A percentile compares a stretch with the other conserved stretches of the same genome.
Evolutionary conservation across 306 rosid species (phyloP).

Genomic region (Fragaria nilgerrensis): DNA sequence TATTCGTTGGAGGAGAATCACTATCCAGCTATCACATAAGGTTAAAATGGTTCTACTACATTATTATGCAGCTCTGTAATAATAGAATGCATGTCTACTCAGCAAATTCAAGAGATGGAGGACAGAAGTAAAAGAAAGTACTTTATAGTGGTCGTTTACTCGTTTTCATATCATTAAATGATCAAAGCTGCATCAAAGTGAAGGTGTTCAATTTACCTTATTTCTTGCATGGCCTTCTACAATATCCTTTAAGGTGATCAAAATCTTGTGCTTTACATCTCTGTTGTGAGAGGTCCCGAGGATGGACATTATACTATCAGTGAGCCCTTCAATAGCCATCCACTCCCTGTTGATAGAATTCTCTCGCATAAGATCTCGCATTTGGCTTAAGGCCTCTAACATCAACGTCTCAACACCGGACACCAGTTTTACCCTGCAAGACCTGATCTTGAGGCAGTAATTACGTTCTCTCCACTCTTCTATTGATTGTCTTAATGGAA

Average conservation of each 20-base stretch:
- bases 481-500: conserved; percentile 67
- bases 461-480: conserved; percentile 87
- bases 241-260: conserved; percentile 58
- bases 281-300: conserved; percentile 46
- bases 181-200: not conserved
- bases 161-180: not conserved
- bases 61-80: not conserved
- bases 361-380: conserved; percentile 58
- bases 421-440: conserved; percentile 42
- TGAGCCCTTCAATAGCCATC: conserved; percentile 62
- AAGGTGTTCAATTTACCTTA: conserved; percentile 43
- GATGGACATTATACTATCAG: conserved; percentile 47
- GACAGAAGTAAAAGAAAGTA: not conserved
- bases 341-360: conserved; percentile 80
- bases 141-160: not conserved
- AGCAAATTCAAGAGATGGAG: not conserved
- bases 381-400: conserved; percentile 48
- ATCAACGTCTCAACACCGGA: conserved; percentile 33
- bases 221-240: conserved; percentile 74
- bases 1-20: not conserved
- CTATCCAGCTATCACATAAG: not conserved
- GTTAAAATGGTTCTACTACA: no score
- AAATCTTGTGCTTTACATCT: conserved; percentile 52
- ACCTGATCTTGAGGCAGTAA: conserved; percentile 61
- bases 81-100: not conserved